Evolutionary conservation across 2,329 filamentous ascomycete genomes (phyloP).

Genomic region (Botryosphaeria dothidea): DNA sequence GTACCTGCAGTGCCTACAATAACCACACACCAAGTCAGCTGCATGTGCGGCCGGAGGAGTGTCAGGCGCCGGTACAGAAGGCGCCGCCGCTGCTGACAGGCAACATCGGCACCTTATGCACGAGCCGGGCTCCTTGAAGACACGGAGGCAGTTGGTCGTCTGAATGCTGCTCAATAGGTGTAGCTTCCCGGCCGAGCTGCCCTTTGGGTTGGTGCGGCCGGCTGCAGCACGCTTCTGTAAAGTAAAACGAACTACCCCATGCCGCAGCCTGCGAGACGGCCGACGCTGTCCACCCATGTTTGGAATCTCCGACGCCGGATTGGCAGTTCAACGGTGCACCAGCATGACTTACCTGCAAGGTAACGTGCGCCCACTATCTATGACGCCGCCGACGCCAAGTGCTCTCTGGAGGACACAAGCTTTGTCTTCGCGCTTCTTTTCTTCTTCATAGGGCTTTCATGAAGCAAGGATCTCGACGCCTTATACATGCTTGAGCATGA

Average conservation of each 20-base stretch:
- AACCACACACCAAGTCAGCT: background rate
- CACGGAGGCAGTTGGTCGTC: background rate
- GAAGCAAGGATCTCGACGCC: too few relatives aligned
- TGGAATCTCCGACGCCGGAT: background rate
- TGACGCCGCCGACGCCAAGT: background rate
- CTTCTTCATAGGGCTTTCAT: background rate
- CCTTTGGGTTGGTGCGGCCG: background rate
- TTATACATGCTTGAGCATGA: background rate
- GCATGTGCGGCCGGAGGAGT: background rate
- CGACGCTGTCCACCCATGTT: background rate
- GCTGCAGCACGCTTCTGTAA: background rate
- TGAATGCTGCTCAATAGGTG: background rate
- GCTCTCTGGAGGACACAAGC: background rate
- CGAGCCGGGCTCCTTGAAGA: background rate
- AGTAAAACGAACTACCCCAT: background rate
- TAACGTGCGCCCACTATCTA: background rate
- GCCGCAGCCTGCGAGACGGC: background rate
- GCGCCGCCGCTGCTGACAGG: background rate
- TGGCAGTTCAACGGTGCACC: background rate
- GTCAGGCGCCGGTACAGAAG: constrained; percentile 2
- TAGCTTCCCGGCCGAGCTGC: background rate
- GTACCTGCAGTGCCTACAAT: background rate
- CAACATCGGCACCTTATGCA: background rate
- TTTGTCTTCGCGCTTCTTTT: background rate
- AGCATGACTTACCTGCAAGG: background rate